These are phyloP conservation scores for Adansonia madagascariensis DNA, from an alignment of 441 rosid genomes.

Conservation along the genomic window DNA sequence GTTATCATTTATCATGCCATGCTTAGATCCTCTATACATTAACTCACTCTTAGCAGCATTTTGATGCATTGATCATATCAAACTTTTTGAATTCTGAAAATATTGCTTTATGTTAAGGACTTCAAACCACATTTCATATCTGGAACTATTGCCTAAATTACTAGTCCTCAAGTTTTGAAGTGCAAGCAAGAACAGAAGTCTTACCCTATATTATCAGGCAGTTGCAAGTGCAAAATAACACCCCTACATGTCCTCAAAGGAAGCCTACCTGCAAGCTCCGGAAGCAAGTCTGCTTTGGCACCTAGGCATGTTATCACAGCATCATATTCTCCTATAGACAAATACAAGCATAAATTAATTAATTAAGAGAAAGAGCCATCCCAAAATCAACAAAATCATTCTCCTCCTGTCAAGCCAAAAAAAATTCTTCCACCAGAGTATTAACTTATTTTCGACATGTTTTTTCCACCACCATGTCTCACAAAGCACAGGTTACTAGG, in stretches of 20 bases:
- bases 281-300: constrained; percentile 70
- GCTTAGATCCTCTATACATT: not conserved
- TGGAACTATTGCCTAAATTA: constrained; percentile 8
- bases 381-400: not conserved
- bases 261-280: constrained; percentile 79
- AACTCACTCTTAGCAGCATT: not conserved
- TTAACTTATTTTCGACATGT: constrained; percentile 1
- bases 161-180: not conserved
- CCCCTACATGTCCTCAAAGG: constrained; percentile 94
- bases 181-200: constrained; percentile 14
- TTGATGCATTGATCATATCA: not conserved
- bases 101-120: not conserved
- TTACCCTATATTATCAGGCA: constrained; percentile 57
- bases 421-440: not conserved
- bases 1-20: not conserved
- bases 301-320: constrained; percentile 82
- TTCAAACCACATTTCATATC: not conserved
- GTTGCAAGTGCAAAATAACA: constrained; percentile 67
- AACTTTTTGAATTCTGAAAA: not conserved
- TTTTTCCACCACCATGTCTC: not conserved
- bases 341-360: not conserved
- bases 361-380: not conserved
- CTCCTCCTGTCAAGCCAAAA: not conserved
- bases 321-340: constrained; percentile 64
- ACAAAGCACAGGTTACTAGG: not conserved